Evolutionary conservation across 805 yeast genomes (phyloP).

Genomic region (Ogataea siamensis): DNA sequence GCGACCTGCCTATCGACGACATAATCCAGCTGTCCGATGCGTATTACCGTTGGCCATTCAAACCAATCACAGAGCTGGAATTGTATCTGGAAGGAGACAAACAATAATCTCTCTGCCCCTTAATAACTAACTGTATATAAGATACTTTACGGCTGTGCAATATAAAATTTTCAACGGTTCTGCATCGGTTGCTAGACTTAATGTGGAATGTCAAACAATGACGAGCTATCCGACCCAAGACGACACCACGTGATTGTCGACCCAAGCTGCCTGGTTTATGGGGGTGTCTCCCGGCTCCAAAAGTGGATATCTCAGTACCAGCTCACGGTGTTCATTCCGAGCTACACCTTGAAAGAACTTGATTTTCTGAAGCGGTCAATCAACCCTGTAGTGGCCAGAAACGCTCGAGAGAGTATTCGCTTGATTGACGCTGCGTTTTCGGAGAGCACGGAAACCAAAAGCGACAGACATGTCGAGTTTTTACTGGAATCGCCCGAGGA

Average conservation of each 20-base stretch:
- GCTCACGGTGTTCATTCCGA: conserved; percentile 48
- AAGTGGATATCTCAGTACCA: conserved; percentile 52
- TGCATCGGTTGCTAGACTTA: conserved; percentile 1
- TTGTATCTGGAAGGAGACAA: conserved; percentile 15
- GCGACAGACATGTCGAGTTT: conserved; percentile 24
- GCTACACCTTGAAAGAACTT: conserved; percentile 57
- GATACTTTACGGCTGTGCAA: conserved; percentile 8
- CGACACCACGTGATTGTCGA: conserved; percentile 51
- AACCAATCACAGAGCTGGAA: conserved; percentile 42
- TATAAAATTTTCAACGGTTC: conserved; percentile 9
- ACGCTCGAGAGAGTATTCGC: conserved; percentile 62
- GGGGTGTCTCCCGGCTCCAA: conserved; percentile 66
- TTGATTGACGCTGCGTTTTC: conserved; percentile 48
- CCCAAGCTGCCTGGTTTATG: conserved; percentile 59
- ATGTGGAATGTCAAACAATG: conserved; percentile 10
- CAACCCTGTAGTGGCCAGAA: conserved; percentile 52
- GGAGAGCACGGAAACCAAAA: conserved; percentile 6
- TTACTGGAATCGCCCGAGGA: conserved; percentile 42
- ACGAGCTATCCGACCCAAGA: neutral
- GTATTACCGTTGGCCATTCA: conserved; percentile 82
- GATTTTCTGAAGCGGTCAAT: conserved; percentile 55
- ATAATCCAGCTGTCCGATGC: conserved; percentile 46
- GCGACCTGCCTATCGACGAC: conserved; percentile 55
- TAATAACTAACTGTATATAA: neutral
- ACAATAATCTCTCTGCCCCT: neutral